These are phyloP conservation scores for Capsicum pubescens DNA, from an alignment of 257 asterid genomes.

Conservation along the genomic window DNA sequence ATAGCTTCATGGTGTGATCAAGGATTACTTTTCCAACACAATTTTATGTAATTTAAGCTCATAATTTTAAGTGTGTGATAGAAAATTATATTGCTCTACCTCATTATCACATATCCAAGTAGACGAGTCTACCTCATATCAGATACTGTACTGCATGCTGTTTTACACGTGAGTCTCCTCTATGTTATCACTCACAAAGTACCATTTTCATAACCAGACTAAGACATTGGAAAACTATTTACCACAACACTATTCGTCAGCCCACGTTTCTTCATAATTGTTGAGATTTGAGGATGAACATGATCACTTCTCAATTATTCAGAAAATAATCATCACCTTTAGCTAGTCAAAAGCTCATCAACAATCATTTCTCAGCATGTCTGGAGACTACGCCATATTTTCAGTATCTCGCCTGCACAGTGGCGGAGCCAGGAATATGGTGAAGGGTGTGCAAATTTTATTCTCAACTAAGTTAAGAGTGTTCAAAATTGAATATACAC, in stretches of 20 bases:
- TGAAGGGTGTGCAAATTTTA: too few relatives aligned
- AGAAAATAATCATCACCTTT: background rate
- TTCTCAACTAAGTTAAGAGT: too few relatives aligned
- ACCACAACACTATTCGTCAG: background rate
- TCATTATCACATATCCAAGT: too few relatives aligned
- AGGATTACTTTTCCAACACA: too few relatives aligned
- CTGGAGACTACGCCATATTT: background rate
- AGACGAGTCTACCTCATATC: too few relatives aligned
- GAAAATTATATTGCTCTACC: too few relatives aligned
- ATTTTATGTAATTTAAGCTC: too few relatives aligned
- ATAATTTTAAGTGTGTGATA: too few relatives aligned
- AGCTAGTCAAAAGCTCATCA: background rate
- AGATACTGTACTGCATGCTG: background rate
- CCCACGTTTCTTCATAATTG: background rate
- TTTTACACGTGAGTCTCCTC: too few relatives aligned
- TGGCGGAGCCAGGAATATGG: too few relatives aligned
- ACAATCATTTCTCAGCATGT: slow-evolving; percentile 1
- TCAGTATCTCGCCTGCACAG: background rate
- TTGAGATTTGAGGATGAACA: background rate
- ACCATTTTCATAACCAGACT: background rate
- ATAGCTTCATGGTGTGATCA: too few relatives aligned
- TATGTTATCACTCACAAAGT: background rate
- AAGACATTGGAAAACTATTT: background rate
- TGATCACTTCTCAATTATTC: slow-evolving; percentile 7
- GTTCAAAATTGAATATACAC: too few relatives aligned